Evolutionary conservation across 202 grass and related monocot genomes (phyloP).

Genomic region (Zizania palustris): DNA sequence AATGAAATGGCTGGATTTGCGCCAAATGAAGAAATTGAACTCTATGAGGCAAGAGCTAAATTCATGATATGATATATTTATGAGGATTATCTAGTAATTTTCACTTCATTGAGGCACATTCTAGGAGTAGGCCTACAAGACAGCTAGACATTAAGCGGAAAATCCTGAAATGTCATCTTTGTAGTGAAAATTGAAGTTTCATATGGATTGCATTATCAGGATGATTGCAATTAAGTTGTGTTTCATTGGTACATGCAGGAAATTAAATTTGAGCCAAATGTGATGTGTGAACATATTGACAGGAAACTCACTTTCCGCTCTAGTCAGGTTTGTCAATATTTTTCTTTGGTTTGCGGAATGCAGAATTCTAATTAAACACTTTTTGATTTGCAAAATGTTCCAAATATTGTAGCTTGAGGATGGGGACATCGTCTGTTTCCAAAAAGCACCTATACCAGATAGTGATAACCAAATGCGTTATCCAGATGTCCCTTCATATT

Average conservation of each 20-base stretch:
- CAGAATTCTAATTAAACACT: conserved; percentile 30
- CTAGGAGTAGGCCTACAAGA: neutral
- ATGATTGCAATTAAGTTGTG: conserved; percentile 20
- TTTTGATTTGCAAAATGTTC: conserved; percentile 37
- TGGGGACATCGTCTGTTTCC: conserved; percentile 85
- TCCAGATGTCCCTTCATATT: conserved; percentile 82
- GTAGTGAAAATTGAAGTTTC: conserved; percentile 3
- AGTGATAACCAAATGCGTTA: conserved; percentile 60
- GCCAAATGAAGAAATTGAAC: conserved; percentile 75
- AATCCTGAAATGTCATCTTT: neutral
- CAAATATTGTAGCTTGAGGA: conserved; percentile 75
- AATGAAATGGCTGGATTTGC: conserved; percentile 82
- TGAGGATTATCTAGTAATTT: conserved; percentile 1
- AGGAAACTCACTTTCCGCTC: conserved; percentile 71
- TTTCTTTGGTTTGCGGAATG: conserved; percentile 33
- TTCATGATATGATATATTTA: conserved; percentile 38
- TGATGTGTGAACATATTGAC: conserved; percentile 85
- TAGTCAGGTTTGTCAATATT: conserved; percentile 67
- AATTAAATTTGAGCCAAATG: conserved; percentile 89
- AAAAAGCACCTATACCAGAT: conserved; percentile 54
- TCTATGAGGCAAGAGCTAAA: conserved; percentile 69
- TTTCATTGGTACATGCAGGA: conserved; percentile 62
- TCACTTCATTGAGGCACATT: neutral
- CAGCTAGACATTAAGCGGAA: neutral
- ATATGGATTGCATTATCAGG: conserved; percentile 10